Evolutionary conservation across 495 filamentous ascomycete genomes (phyloP).

Genomic region (Aspergillus carlsbadensis): DNA sequence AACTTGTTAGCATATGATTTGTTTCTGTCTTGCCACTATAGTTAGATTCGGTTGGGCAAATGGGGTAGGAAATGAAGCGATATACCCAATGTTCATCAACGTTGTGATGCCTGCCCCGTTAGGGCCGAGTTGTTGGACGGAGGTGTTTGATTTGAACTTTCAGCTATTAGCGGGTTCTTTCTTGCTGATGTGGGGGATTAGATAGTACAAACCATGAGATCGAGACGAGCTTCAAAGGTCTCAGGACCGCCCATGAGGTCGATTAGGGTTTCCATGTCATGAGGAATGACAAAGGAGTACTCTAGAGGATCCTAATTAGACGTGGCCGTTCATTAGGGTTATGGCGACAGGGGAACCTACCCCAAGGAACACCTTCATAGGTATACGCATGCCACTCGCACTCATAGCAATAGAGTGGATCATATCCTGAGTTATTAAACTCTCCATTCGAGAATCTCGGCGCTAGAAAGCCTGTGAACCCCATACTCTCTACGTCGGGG

Average conservation of each 20-base stretch:
- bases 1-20: neutral
- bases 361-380: slow-evolving; percentile 40
- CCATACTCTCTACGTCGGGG: slow-evolving; percentile 45
- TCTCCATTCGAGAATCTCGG: slow-evolving; percentile 52
- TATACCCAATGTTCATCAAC: slow-evolving; percentile 50
- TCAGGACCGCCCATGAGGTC: slow-evolving; percentile 55
- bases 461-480: slow-evolving; percentile 63
- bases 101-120: slow-evolving; percentile 41
- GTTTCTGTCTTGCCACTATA: neutral
- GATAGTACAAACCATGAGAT: slow-evolving; percentile 32
- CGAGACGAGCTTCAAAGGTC: slow-evolving; percentile 56
- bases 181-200: neutral
- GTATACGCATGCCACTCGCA: slow-evolving; percentile 59
- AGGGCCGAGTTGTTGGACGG: slow-evolving; percentile 31
- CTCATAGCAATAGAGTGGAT: slow-evolving; percentile 60
- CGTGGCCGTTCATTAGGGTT: neutral
- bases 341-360: slow-evolving; percentile 19
- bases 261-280: slow-evolving; percentile 62
- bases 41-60: neutral
- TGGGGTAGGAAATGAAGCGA: neutral
- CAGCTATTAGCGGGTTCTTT: neutral
- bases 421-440: slow-evolving; percentile 51
- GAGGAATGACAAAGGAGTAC: slow-evolving; percentile 63
- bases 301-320: slow-evolving; percentile 34
- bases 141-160: slow-evolving; percentile 36